A percentile compares a stretch with the other conserved stretches of the same genome.
Evolutionary conservation across 805 yeast species (phyloP).

Genomic region (Blastobotrys mokoenaii): DNA sequence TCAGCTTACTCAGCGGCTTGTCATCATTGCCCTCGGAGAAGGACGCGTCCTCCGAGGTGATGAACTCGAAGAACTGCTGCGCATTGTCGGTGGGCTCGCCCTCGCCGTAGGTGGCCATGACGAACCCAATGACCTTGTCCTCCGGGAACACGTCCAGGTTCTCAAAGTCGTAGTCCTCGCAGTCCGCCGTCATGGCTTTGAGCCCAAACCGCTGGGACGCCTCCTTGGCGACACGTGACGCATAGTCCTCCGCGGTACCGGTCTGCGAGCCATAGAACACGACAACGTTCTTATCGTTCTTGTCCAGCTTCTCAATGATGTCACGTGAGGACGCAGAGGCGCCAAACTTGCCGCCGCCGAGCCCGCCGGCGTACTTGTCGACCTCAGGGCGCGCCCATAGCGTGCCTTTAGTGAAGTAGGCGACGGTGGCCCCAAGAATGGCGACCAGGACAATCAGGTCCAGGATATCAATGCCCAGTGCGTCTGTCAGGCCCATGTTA

Average conservation of each 20-base stretch:
- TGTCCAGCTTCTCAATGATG: conserved; percentile 34
- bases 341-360: conserved; percentile 14
- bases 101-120: conserved; percentile 94
- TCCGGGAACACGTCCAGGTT: conserved; percentile 56
- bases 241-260: conserved; percentile 97
- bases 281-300: conserved; percentile 63
- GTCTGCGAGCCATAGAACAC: conserved; percentile 93
- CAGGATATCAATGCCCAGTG: conserved; percentile 45
- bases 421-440: conserved; percentile 54
- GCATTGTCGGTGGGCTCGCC: conserved; percentile 98
- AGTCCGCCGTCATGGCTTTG: conserved; percentile 75
- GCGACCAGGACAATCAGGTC: conserved; percentile 63
- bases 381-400: conserved; percentile 34
- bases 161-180: conserved; percentile 82
- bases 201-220: conserved; percentile 73
- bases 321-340: conserved; percentile 18
- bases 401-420: conserved; percentile 59
- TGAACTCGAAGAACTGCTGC: conserved; percentile 65
- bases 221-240: conserved; percentile 83
- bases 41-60: conserved; percentile 43
- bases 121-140: conserved; percentile 56
- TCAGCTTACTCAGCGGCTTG: conserved; percentile 42
- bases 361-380: conserved; percentile 17
- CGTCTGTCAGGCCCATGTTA: too few species aligned
- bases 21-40: conserved; percentile 28